Evolutionary conservation across 768 basidiomycete species (phyloP).

Genomic region (Boletus fagicola): DNA sequence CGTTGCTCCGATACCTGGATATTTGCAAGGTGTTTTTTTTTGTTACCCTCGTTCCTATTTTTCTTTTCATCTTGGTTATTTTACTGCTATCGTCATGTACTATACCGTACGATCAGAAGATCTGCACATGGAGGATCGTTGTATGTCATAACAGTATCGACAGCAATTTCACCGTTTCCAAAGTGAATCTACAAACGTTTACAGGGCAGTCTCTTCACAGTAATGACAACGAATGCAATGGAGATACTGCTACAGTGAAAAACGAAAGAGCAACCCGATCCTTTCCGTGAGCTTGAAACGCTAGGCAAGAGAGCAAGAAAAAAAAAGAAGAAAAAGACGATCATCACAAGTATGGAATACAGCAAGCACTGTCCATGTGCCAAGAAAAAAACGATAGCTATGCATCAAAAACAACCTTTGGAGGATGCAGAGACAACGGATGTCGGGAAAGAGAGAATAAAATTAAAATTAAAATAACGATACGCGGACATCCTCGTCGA

Average conservation of each 20-base stretch:
- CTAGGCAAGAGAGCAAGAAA: background rate
- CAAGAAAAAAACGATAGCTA: constrained; percentile 5
- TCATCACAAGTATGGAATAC: background rate
- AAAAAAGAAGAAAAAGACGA: background rate
- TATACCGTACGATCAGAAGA: background rate
- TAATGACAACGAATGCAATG: background rate
- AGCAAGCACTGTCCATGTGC: constrained; percentile 3
- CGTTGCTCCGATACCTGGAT: constrained; percentile 3
- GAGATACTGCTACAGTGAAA: background rate
- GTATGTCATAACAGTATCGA: background rate
- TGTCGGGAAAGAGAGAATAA: background rate
- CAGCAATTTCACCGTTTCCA: background rate
- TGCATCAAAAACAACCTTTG: background rate
- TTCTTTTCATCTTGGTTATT: background rate
- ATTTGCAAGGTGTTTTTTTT: background rate
- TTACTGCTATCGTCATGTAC: background rate
- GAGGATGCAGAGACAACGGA: background rate
- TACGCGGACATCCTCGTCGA: background rate
- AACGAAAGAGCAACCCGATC: background rate
- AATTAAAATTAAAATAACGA: background rate
- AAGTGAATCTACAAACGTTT: no score
- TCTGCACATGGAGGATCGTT: background rate
- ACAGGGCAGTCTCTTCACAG: no score
- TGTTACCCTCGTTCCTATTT: background rate
- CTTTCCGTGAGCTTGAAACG: background rate